Conservation (phyloP, 2,329 filamentous ascomycete genomes). For the Shiraia sp. region DNA sequence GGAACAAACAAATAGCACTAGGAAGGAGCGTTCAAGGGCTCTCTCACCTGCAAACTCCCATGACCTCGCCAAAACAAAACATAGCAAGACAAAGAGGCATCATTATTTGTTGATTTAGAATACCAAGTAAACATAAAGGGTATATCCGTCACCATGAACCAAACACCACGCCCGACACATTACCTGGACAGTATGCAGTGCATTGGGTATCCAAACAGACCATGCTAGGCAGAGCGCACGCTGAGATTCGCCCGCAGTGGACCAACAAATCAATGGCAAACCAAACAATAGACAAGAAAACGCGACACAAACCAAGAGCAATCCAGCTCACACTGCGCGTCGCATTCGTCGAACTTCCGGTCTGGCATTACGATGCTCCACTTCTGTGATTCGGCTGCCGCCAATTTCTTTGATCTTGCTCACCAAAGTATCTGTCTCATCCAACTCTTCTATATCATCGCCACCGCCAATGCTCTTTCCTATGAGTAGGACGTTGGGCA, state of each 20-base stretch:
- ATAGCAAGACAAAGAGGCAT: background rate
- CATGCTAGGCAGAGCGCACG: too few relatives aligned
- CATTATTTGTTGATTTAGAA: background rate
- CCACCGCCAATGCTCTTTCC: constrained; percentile 88
- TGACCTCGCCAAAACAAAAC: background rate
- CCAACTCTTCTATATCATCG: constrained; percentile 77
- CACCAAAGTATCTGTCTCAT: constrained; percentile 65
- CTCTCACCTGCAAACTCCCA: too few relatives aligned
- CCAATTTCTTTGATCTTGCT: constrained; percentile 74
- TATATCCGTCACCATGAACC: constrained; percentile 16
- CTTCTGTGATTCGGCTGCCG: constrained; percentile 63
- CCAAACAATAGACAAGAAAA: constrained; percentile 1
- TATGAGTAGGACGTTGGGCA: constrained; percentile 89
- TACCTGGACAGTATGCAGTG: background rate
- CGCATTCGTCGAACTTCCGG: constrained; percentile 12
- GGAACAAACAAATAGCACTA: background rate
- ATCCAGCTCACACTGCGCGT: constrained; percentile 6
- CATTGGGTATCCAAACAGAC: constrained; percentile 13
- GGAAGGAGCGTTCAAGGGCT: too few relatives aligned
- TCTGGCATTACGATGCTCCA: constrained; percentile 18
- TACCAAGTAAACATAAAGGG: constrained; percentile 14
- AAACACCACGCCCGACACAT: constrained; percentile 3
- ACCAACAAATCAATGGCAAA: background rate
- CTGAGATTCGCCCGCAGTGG: background rate
- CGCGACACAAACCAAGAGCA: background rate